These are phyloP conservation scores for Ustilago trichophora DNA, from an alignment of 1,284 basidiomycete species.

Conservation along the genomic window DNA sequence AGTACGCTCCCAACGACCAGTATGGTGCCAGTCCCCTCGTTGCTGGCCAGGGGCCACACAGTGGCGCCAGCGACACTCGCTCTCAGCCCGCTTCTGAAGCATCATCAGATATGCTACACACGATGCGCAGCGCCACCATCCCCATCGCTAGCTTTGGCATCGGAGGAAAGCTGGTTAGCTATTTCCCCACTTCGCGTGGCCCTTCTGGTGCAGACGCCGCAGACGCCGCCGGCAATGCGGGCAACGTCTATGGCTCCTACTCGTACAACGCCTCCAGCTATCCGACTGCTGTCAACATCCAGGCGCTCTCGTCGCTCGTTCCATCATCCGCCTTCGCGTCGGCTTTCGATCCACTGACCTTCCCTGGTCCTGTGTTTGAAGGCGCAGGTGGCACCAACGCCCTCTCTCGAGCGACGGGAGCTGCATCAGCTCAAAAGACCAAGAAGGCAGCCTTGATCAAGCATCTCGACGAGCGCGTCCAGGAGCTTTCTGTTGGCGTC, in stretches of 20 bases:
- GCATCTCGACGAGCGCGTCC: slow-evolving; percentile 56
- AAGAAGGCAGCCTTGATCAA: slow-evolving; percentile 59
- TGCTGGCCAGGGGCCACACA: slow-evolving; percentile 12
- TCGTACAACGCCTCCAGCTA: slow-evolving; percentile 36
- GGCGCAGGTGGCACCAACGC: slow-evolving; percentile 42
- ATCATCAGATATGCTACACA: slow-evolving; percentile 48
- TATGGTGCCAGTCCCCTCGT: slow-evolving; percentile 18
- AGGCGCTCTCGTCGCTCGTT: slow-evolving; percentile 43
- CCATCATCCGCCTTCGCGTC: slow-evolving; percentile 51
- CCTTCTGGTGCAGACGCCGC: slow-evolving; percentile 2
- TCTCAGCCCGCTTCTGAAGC: slow-evolving; percentile 22
- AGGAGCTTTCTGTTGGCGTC: slow-evolving; percentile 55
- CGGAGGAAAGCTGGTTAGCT: slow-evolving; percentile 60
- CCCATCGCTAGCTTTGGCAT: slow-evolving; percentile 61
- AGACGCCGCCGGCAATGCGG: slow-evolving; percentile 1
- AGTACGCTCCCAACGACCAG: slow-evolving; percentile 27
- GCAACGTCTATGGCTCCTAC: slow-evolving; percentile 36
- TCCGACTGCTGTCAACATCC: slow-evolving; percentile 44
- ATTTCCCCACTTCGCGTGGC: slow-evolving; percentile 48
- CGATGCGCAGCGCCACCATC: slow-evolving; percentile 49
- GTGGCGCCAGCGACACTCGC: slow-evolving; percentile 14
- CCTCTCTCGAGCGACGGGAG: slow-evolving; percentile 51
- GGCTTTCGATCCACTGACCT: slow-evolving; percentile 57
- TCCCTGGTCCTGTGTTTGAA: slow-evolving; percentile 62
- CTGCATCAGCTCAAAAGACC: slow-evolving; percentile 31